Conservation (phyloP, 257 asterid genomes). For the Salvia rosmarinus region DNA sequence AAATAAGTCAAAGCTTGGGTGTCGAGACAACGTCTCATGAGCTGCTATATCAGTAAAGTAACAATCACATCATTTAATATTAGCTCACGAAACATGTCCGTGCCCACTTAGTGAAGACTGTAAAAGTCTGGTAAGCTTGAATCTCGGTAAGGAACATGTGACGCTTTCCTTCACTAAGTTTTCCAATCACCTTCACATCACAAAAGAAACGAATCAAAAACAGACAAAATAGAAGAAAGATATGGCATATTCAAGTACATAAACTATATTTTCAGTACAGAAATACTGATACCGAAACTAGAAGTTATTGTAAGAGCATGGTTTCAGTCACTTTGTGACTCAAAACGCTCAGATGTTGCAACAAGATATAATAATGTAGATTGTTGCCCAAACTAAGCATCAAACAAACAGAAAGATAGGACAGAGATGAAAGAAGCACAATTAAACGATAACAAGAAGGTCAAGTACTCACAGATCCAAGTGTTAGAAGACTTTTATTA, state of each 20-base stretch:
- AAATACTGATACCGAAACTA: not conserved
- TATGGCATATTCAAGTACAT: constrained; percentile 17
- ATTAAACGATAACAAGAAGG: constrained; percentile 10
- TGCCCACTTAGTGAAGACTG: constrained; percentile 98
- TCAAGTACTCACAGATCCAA: constrained; percentile 81
- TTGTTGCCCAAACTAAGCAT: constrained; percentile 12
- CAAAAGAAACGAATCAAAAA: constrained; percentile 30
- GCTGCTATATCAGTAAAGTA: constrained; percentile 31
- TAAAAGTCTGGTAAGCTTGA: constrained; percentile 95
- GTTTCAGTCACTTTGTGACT: constrained; percentile 1
- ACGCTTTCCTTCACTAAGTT: constrained; percentile 94
- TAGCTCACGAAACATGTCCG: constrained; percentile 94
- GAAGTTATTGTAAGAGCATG: constrained; percentile 1
- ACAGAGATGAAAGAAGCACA: not conserved
- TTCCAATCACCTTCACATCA: constrained; percentile 84
- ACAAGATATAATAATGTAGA: constrained; percentile 13
- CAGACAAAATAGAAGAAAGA: constrained; percentile 17
- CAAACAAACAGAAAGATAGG: constrained; percentile 14
- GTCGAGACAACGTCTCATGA: constrained; percentile 13
- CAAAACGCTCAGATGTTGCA: not conserved
- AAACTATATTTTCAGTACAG: constrained; percentile 6
- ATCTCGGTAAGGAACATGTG: constrained; percentile 97
- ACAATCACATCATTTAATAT: not conserved
- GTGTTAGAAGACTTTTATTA: constrained; percentile 96
- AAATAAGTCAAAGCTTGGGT: constrained; percentile 15